Base-by-base conservation (phyloP, 2,329 filamentous ascomycete species). In the Aspergillus fumigatus region DNA sequence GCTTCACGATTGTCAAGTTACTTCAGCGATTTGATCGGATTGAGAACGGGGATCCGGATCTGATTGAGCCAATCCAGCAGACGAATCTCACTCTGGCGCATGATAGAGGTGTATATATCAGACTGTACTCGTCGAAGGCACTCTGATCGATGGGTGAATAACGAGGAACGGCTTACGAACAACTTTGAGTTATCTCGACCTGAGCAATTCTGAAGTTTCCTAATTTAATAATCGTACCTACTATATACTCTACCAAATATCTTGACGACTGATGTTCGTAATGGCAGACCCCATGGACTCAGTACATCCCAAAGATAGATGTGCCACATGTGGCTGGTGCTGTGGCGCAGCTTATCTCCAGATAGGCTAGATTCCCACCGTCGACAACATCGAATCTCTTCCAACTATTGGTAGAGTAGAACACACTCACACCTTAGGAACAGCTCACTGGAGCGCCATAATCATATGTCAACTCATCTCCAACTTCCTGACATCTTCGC, bases 21-120 rank as follows among this genome's bases (percentile, higher is more conserved):
- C 60, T 77, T 63, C 74, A 76, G 60, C 62, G 65, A 10, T 76
- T 75, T 49, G 66, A 70, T 43, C 67, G 59, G 1, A 57, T 76
- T 1, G 71, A 75, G 51, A 72, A 71, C 32, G 71, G 67, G 5
- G 73, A 73, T 50, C 65, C 68, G 0, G 59, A 62, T 25, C 57
- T 69, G 10, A 59, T 60, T 8, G 67, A 70, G 40, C 67, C 69
- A n/a, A 49, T 71, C 0, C 69, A 71, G 25, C 53, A 60, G 23
- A 67, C 67, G 21, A 71, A 62, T 47, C 54, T 72, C 6, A 72
- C 69, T 2, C 61, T 72, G 64, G 67, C 67, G 56, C 70, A 72
- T 62, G 67, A 68, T 26, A 41, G 48, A n/a, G 70, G 70, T 6
- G 70, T 72, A 3, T 58, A 62, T 25, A 54, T 72, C 19, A 59